Conservation (phyloP, 108 stramenopile species). For the Seminavis robusta region DNA sequence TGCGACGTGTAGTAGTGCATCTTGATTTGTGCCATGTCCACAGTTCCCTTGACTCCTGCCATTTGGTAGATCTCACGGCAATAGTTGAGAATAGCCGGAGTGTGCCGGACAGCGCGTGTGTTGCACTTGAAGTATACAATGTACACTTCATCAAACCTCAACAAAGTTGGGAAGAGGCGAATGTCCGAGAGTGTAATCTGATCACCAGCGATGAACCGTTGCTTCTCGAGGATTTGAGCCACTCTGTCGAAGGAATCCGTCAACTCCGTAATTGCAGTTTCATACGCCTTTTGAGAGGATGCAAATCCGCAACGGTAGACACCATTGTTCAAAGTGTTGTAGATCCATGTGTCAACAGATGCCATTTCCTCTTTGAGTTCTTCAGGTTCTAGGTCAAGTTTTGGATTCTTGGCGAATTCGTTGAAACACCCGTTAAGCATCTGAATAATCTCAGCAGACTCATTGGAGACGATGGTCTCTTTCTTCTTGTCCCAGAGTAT, state of each 20-base stretch:
- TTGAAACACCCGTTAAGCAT: conserved; percentile 90
- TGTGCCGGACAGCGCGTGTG: conserved; percentile 19
- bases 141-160: conserved; percentile 85
- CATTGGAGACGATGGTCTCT: conserved; percentile 88
- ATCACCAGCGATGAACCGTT: conserved; percentile 69
- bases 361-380: conserved; percentile 55
- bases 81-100: conserved; percentile 60
- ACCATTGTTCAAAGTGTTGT: conserved; percentile 87
- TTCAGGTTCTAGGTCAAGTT: conserved; percentile 77
- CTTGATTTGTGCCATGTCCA: conserved; percentile 75
- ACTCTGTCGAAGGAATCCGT: conserved; percentile 68
- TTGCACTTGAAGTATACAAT: conserved; percentile 66
- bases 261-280: conserved; percentile 75
- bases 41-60: conserved; percentile 41
- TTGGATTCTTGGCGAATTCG: conserved; percentile 53
- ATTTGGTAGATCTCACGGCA: conserved; percentile 59
- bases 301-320: conserved; percentile 95
- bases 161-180: conserved; percentile 82
- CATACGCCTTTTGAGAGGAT: conserved; percentile 81
- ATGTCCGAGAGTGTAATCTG: conserved; percentile 87
- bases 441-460: conserved; percentile 89
- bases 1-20: conserved; percentile 58
- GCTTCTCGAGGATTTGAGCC: conserved; percentile 55
- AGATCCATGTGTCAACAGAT: conserved; percentile 75
- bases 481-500: conserved; percentile 89